Conservation (phyloP, 2,329 filamentous ascomycete species). For the Microdochium bolleyi region DNA sequence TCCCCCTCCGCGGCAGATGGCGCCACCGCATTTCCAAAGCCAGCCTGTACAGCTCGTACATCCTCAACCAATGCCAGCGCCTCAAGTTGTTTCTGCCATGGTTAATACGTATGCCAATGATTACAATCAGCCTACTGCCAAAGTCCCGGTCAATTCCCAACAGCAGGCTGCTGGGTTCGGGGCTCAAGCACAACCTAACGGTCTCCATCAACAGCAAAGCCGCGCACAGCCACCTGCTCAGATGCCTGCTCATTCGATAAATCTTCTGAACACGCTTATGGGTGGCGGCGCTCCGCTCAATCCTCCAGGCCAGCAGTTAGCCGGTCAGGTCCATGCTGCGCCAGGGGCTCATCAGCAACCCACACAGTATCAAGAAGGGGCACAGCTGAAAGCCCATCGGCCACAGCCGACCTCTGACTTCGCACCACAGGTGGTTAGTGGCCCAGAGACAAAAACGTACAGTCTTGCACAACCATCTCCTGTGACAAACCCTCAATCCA, state of each 20-base stretch:
- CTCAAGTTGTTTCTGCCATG: neutral
- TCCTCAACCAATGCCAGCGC: neutral
- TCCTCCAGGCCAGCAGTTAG: neutral
- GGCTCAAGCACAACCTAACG: slow-evolving; percentile 2
- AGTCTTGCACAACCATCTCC: neutral
- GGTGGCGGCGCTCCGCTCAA: neutral
- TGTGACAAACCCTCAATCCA: neutral
- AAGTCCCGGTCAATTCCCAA: neutral
- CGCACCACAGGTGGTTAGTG: neutral
- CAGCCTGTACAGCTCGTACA: neutral
- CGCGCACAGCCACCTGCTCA: slow-evolving; percentile 11
- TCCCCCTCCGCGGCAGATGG: neutral
- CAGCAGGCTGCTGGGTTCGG: neutral
- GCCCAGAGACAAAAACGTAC: neutral
- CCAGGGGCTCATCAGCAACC: slow-evolving; percentile 11
- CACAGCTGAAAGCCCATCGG: neutral
- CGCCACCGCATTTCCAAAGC: neutral
- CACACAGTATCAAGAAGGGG: slow-evolving; percentile 1
- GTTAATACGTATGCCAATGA: neutral
- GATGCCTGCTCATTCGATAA: slow-evolving; percentile 21
- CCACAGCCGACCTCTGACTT: neutral
- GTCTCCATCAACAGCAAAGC: neutral
- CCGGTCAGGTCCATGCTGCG: slow-evolving; percentile 1
- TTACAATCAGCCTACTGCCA: neutral
- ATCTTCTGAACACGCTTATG: neutral